These are phyloP conservation scores for Lactarius tabidus DNA, from an alignment of 768 basidiomycete species.

Conservation along the genomic window DNA sequence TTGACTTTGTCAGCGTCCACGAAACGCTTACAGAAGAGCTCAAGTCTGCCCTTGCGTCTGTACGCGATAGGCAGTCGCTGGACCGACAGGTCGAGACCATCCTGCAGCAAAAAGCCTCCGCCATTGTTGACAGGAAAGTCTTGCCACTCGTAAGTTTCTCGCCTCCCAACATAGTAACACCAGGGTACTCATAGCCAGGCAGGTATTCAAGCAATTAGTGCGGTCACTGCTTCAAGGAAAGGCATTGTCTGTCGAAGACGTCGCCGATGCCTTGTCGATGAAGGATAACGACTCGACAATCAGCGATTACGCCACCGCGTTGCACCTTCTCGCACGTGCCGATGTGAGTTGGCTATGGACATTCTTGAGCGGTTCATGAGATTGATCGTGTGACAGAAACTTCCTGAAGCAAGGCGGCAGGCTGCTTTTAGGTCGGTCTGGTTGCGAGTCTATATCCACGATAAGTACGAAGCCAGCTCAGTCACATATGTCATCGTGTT, in stretches of 20 bases:
- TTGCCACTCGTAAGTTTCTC: slow-evolving; percentile 44
- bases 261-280: slow-evolving; percentile 78
- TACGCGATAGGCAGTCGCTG: slow-evolving; percentile 57
- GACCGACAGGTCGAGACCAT: slow-evolving; percentile 68
- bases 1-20: slow-evolving; percentile 87
- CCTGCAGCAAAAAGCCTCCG: slow-evolving; percentile 48
- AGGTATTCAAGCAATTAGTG: slow-evolving; percentile 70
- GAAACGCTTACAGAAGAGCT: slow-evolving; percentile 63
- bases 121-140: slow-evolving; percentile 43
- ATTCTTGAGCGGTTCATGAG: background rate
- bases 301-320: slow-evolving; percentile 64
- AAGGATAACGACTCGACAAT: slow-evolving; percentile 66
- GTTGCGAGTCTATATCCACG: slow-evolving; percentile 84
- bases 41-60: slow-evolving; percentile 41
- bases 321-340: slow-evolving; percentile 58
- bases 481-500: background rate
- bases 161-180: background rate
- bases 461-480: slow-evolving; percentile 53
- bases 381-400: slow-evolving; percentile 39
- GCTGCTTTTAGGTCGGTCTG: slow-evolving; percentile 76
- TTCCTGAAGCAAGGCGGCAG: slow-evolving; percentile 65
- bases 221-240: slow-evolving; percentile 70
- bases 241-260: slow-evolving; percentile 70
- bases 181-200: slow-evolving; percentile 24
- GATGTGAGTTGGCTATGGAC: slow-evolving; percentile 37